Evolutionary conservation across 129 eudicot species (phyloP), one percentile per base, ranked within the genome.

Genomic region (Centella asiatica): DNA sequence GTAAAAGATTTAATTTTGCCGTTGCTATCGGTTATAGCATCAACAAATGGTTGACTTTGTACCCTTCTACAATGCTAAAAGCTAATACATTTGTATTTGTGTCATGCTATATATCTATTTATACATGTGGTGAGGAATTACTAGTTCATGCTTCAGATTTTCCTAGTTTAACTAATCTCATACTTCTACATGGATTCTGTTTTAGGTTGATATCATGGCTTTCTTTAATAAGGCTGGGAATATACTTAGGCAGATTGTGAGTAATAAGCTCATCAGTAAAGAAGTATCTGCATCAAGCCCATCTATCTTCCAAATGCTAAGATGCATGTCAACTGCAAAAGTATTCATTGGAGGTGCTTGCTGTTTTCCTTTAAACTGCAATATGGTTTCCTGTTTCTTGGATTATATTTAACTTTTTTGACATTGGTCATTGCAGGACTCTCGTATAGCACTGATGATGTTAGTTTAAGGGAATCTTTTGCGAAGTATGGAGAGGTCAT

Each of bases 301-400:
- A 4, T 92, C 90, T 3, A 46, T 87, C 69, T 76, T 84, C 40
- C 99, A 87, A 66, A 70, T 73, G 47, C 67, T 92, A 44, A 74
- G 96, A 85, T 78, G 88, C 76, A 88, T 85, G 92, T 92, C 99
- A 4, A 52, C 75, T 34, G 73, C 94, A 1, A 92, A 87, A 72
- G 61, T 92, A 29, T 92, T 92, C 44, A 75, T 92, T 11, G 99
- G 96, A 84, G 99, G 99, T 92, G 45, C 57, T 29, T 22, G 28
- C 12, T 15, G 4, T 40, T 39, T 50, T 45, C 24, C 29, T 17
- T 53, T 9, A 25, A 22, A 29, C 62, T 34, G 20, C 19, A 44
- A 27, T 13, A 5, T 33, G 5, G 48, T 54, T n/a, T 4, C 39
- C 4, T 25, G 22, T 25, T 49, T 46, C 52, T 5, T 46, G 25